Evolutionary conservation across 1,284 basidiomycete genomes (phyloP).

Genomic region (Cutaneotrichosporon daszewskae): DNA sequence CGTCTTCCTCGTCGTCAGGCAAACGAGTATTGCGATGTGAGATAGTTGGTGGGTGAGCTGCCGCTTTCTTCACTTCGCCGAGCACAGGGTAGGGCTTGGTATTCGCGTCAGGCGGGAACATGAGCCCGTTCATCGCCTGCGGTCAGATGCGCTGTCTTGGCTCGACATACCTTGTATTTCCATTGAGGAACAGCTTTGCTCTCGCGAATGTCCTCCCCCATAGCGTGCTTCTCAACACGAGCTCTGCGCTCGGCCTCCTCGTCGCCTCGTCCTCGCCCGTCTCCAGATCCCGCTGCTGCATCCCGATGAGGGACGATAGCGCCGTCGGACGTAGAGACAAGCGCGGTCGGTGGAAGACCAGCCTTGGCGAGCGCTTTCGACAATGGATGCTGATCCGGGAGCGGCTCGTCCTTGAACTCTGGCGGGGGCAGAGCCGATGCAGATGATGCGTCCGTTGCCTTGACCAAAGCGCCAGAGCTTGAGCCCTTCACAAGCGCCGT

Average conservation of each 20-base stretch:
- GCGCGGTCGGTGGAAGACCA: constrained; percentile 44
- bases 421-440: constrained; percentile 8
- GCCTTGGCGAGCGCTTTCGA: constrained; percentile 36
- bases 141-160: background rate
- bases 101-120: constrained; percentile 88
- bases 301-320: constrained; percentile 41
- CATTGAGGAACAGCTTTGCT: constrained; percentile 61
- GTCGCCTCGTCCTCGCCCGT: constrained; percentile 32
- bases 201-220: constrained; percentile 52
- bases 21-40: constrained; percentile 74
- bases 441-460: constrained; percentile 3
- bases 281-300: constrained; percentile 26
- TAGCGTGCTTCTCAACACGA: constrained; percentile 50
- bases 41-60: constrained; percentile 58
- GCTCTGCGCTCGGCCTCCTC: constrained; percentile 26
- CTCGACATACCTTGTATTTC: constrained; percentile 70
- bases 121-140: constrained; percentile 62
- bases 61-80: background rate
- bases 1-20: constrained; percentile 58
- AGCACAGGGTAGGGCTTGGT: constrained; percentile 60
- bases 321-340: constrained; percentile 37
- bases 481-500: constrained; percentile 7
- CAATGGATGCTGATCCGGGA: constrained; percentile 40
- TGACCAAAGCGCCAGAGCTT: constrained; percentile 19
- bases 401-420: constrained; percentile 20